These are phyloP conservation scores for Spizellomyces sp. DNA, from an alignment of 192 early-diverging fungal species.

Conservation along the genomic window DNA sequence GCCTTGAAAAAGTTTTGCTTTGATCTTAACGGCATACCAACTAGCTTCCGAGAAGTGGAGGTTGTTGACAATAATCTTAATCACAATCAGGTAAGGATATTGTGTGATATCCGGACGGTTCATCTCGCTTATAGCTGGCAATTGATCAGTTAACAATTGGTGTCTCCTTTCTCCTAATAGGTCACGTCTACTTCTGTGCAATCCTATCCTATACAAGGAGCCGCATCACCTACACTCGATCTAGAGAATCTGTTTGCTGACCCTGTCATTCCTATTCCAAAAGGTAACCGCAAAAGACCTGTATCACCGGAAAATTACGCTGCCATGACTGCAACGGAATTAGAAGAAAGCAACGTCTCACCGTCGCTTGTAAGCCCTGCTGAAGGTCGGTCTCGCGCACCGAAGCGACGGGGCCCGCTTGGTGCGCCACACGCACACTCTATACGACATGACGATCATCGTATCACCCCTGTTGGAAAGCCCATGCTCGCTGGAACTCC, in stretches of 20 bases:
- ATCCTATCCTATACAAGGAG: not conserved
- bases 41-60: conserved; percentile 67
- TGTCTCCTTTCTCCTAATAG: not conserved
- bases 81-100: not conserved
- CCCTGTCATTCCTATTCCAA: not conserved
- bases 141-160: not conserved
- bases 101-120: not conserved
- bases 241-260: too few relatives aligned
- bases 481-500: not conserved
- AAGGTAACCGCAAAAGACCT: conserved; percentile 11
- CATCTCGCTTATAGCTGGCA: not conserved
- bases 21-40: conserved; percentile 74
- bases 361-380: not conserved
- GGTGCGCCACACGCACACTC: not conserved
- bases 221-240: too few relatives aligned
- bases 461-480: conserved; percentile 3
- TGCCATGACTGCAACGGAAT: not conserved
- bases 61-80: not conserved
- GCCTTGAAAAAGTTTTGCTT: conserved; percentile 79
- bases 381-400: conserved; percentile 2
- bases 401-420: conserved; percentile 21
- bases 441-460: conserved; percentile 9
- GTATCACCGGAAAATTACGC: conserved; percentile 17
- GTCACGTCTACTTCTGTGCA: not conserved
- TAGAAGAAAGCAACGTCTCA: conserved; percentile 10